Evolutionary conservation across 139 green algal species (phyloP).

Genomic region (Closterium sp.): DNA sequence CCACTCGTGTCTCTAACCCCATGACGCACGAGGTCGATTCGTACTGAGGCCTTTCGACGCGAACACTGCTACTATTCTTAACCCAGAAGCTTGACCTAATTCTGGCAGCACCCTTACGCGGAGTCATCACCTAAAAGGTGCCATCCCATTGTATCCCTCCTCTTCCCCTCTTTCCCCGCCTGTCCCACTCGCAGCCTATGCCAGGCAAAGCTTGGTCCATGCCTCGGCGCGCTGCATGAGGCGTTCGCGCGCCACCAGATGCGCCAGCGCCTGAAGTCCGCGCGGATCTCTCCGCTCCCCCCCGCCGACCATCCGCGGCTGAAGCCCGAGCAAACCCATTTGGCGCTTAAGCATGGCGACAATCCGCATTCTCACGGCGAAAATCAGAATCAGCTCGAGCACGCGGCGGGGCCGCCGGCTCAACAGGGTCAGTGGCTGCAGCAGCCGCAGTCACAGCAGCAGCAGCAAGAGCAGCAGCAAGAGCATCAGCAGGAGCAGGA

Average conservation of each 20-base stretch:
- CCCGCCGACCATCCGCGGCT: too few relatives aligned
- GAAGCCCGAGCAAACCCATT: too few relatives aligned
- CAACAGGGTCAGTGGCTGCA: not conserved
- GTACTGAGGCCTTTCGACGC: not conserved
- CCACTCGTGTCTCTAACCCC: not conserved
- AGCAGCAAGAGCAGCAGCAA: not conserved
- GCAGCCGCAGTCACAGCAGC: not conserved
- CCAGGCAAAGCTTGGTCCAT: not conserved
- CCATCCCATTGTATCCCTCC: not conserved
- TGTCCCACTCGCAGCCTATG: not conserved
- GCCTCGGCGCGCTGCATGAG: not conserved
- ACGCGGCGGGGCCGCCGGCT: too few relatives aligned
- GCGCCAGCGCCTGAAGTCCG: not conserved
- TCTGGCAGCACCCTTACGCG: not conserved
- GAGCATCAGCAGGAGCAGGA: not conserved
- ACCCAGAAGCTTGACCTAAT: not conserved
- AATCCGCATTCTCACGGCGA: not conserved
- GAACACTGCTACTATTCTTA: not conserved
- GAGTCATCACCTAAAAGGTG: too few relatives aligned
- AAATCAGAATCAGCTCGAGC: not conserved
- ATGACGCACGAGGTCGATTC: not conserved
- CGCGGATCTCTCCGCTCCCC: not conserved
- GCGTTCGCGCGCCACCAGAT: not conserved
- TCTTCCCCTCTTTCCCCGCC: not conserved
- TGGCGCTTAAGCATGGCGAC: too few relatives aligned